Percentiles rank a stretch among this genome's conserved stretches.
Evolutionary conservation across 1,139 yeast species (phyloP).

Genomic region (Scheffersomyces lignicola): DNA sequence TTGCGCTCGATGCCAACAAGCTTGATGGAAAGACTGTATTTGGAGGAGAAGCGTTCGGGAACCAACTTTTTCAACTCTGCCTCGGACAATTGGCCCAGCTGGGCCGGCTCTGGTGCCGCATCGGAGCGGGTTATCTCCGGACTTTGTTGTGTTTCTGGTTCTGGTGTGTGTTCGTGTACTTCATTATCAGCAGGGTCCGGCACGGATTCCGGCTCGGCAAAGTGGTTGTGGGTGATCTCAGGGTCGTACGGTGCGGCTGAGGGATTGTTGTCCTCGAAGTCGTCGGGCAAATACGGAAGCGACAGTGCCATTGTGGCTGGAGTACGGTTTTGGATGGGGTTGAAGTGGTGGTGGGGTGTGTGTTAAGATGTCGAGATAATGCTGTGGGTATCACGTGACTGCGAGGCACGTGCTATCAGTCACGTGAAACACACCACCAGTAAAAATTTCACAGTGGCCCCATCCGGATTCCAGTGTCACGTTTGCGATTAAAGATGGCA

Average conservation of each 20-base stretch:
- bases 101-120: conserved; percentile 5
- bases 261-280: conserved; percentile 65
- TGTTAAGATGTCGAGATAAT: no score
- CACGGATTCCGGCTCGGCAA: conserved; percentile 3
- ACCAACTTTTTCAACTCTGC: conserved; percentile 43
- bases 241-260: conserved; percentile 3
- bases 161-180: conserved; percentile 7
- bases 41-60: conserved; percentile 51
- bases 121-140: neutral
- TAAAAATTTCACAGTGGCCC: no score
- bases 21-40: conserved; percentile 29
- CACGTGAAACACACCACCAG: no score
- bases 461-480: no score
- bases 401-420: no score
- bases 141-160: conserved; percentile 1
- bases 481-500: conserved; percentile 20
- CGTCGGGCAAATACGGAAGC: conserved; percentile 66
- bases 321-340: no score
- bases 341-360: no score
- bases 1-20: conserved; percentile 39
- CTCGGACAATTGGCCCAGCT: conserved; percentile 23
- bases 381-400: no score
- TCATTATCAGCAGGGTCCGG: conserved; percentile 2
- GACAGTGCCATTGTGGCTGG: conserved; percentile 46
- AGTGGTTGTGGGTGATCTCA: conserved; percentile 3